Percentiles rank a stretch among this genome's conserved stretches.
Conservation (phyloP, 2,329 filamentous ascomycete genomes). For the Colletotrichum chlorophyti region DNA sequence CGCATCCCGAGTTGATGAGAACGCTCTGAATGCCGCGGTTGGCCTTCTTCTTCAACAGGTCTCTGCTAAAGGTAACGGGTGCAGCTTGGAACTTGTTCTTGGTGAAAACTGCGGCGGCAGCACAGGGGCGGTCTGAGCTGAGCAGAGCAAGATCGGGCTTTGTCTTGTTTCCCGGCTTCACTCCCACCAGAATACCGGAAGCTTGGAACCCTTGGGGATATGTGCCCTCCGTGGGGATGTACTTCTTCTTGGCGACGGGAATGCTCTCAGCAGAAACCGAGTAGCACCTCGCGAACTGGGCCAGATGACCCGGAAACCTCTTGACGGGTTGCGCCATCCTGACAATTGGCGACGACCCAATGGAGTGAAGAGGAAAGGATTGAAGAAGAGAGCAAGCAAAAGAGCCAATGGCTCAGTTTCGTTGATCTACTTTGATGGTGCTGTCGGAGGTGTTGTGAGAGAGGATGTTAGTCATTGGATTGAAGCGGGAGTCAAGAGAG, state of each 20-base stretch:
- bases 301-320: conserved; percentile 27
- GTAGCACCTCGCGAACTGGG: conserved; percentile 53
- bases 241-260: conserved; percentile 85
- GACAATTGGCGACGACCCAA: not conserved
- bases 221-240: conserved; percentile 82
- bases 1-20: conserved; percentile 93
- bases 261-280: conserved; percentile 67
- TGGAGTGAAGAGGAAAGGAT: not conserved
- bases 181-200: conserved; percentile 87
- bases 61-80: conserved; percentile 84
- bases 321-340: conserved; percentile 28
- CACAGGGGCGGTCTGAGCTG: conserved; percentile 83
- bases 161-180: conserved; percentile 90
- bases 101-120: conserved; percentile 92
- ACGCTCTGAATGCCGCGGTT: conserved; percentile 80
- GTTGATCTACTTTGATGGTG: not conserved
- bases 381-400: not conserved
- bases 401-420: conserved; percentile 22
- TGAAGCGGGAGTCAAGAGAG: conserved; percentile 5
- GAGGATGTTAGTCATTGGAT: conserved; percentile 12
- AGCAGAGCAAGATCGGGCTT: conserved; percentile 92
- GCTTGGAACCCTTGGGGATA: conserved; percentile 92
- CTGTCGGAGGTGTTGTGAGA: not conserved
- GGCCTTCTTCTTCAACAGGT: conserved; percentile 70
- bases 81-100: conserved; percentile 98